Percentiles rank a stretch among this genome's conserved stretches.
Conservation (phyloP, 176 grass and related monocot species). For the Avena eriantha region DNA sequence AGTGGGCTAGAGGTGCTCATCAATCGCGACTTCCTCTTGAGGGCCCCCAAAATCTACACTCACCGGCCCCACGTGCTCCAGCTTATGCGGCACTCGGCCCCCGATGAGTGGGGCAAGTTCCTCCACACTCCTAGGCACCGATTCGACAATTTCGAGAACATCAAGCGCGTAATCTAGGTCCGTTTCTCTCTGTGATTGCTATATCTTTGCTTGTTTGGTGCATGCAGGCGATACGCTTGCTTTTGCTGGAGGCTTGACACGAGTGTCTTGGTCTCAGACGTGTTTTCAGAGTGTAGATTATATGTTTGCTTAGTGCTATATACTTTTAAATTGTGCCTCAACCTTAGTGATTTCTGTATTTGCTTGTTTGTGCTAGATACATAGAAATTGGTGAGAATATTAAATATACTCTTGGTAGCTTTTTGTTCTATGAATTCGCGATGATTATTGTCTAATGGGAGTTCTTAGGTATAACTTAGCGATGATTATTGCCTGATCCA, state of each 20-base stretch:
- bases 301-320: neutral
- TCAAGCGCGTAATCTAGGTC: conserved; percentile 90
- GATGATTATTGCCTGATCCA: too few relatives aligned
- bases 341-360: neutral
- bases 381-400: too few relatives aligned
- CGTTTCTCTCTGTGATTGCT: neutral
- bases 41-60: conserved; percentile 80
- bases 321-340: neutral
- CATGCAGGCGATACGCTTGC: neutral
- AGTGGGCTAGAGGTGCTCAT: conserved; percentile 91
- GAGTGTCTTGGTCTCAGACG: neutral
- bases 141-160: conserved; percentile 75
- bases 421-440: too few relatives aligned
- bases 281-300: neutral
- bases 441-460: too few relatives aligned
- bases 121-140: conserved; percentile 65
- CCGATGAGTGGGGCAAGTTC: conserved; percentile 92
- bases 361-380: neutral
- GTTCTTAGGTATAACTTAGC: too few relatives aligned
- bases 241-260: neutral
- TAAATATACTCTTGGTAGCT: too few relatives aligned
- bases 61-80: conserved; percentile 84
- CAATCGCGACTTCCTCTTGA: conserved; percentile 82
- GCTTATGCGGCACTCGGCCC: conserved; percentile 66
- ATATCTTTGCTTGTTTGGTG: conserved; percentile 10